A percentile compares a stretch with the other conserved stretches of the same genome.
These are phyloP conservation scores for Stenocarpella maydis DNA, from an alignment of 2,329 filamentous ascomycete species.

Conservation along the genomic window DNA sequence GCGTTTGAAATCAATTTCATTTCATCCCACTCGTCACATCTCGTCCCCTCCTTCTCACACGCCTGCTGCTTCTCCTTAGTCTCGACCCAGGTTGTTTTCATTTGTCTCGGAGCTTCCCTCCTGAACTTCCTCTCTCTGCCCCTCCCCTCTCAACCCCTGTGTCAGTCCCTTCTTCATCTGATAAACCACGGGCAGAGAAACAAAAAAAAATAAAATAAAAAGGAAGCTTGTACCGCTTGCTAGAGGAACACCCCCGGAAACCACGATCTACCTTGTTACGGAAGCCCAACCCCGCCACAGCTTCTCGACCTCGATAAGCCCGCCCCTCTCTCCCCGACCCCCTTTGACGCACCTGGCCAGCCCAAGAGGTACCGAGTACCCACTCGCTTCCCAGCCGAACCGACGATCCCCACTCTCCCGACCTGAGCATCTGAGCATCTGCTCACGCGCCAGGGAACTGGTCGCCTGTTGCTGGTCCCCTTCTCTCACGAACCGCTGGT, in stretches of 20 bases:
- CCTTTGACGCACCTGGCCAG: not conserved
- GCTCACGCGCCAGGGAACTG: constrained; percentile 1
- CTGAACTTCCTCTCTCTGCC: not conserved
- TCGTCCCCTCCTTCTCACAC: not conserved
- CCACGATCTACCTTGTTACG: constrained; percentile 17
- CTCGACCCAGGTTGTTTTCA: constrained; percentile 13
- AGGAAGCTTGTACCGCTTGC: constrained; percentile 22
- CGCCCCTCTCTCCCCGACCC: constrained; percentile 1
- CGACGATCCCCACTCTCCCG: constrained; percentile 19
- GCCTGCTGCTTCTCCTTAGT: not conserved
- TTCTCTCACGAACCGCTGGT: not conserved
- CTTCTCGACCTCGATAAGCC: constrained; percentile 23
- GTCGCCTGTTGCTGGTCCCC: not conserved
- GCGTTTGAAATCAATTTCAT: not conserved
- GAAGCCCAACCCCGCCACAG: constrained; percentile 14
- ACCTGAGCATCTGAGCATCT: constrained; percentile 12
- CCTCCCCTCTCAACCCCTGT: not conserved
- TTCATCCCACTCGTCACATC: not conserved
- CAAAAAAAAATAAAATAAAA: too few relatives aligned
- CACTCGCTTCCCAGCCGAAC: constrained; percentile 13
- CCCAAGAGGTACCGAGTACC: constrained; percentile 1
- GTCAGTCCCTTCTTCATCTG: not conserved
- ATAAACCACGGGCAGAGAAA: too few relatives aligned
- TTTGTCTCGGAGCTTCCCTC: constrained; percentile 18
- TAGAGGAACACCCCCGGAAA: constrained; percentile 19